Evolutionary conservation across 441 rosid genomes (phyloP).

Genomic region (Erodium trifolium): DNA sequence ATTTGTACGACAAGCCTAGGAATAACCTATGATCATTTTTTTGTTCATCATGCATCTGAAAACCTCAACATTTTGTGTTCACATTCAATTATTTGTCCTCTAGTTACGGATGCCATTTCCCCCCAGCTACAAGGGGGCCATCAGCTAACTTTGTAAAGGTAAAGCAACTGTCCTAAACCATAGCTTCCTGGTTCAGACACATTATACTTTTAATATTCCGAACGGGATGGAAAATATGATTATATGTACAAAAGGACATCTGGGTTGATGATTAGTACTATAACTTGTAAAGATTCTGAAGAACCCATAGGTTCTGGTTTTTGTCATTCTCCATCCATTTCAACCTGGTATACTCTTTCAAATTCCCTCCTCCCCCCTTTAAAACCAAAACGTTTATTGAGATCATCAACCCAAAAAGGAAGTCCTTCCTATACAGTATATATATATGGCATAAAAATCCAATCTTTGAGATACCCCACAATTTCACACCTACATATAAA

Average conservation of each 20-base stretch:
- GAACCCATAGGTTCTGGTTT: neutral
- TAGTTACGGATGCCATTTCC: neutral
- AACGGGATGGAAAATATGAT: neutral
- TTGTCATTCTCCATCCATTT: neutral
- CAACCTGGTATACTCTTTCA: neutral
- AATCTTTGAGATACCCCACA: constrained; percentile 1
- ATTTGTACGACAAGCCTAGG: neutral
- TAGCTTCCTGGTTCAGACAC: neutral
- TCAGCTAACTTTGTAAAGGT: neutral
- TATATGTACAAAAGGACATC: neutral
- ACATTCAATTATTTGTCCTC: neutral
- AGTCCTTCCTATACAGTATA: neutral
- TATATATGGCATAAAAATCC: neutral
- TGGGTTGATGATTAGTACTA: neutral
- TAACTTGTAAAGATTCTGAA: neutral
- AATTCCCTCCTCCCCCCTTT: neutral
- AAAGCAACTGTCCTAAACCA: neutral
- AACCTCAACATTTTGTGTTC: neutral
- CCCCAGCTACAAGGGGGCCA: neutral
- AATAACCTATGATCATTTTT: neutral
- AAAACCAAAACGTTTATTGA: neutral
- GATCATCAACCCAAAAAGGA: constrained; percentile 1
- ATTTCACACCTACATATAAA: neutral
- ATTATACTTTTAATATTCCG: neutral
- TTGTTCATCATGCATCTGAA: neutral